A percentile compares a stretch with the other conserved stretches of the same genome.
phyloP scores from a whole-genome alignment of 768 basidiomycete genomes.

The Podaxis carcinomalis region DNA sequence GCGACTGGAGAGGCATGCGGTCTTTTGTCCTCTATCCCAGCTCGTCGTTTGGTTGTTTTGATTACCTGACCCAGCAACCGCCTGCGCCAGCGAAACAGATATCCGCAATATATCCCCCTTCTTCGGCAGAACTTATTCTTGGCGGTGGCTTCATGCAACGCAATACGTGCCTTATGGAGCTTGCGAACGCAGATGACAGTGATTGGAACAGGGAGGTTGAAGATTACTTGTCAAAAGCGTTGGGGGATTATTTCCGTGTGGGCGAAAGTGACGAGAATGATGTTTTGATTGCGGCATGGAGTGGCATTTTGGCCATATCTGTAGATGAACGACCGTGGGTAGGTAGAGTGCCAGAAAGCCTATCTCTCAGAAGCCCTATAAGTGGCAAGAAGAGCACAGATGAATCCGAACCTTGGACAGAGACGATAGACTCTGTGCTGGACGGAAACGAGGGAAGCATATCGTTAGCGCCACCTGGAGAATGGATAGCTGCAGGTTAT shows the following conservation, averaged over 20 bases:
- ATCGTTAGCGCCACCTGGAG: constrained; percentile 39
- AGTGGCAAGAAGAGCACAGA: neutral
- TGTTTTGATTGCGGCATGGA: constrained; percentile 53
- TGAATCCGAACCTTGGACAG: constrained; percentile 4
- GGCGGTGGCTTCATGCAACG: constrained; percentile 51
- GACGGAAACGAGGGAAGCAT: neutral
- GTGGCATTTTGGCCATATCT: constrained; percentile 60
- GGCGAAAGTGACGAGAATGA: constrained; percentile 18
- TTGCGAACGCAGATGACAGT: constrained; percentile 36
- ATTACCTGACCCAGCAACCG: constrained; percentile 66
- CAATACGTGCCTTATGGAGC: constrained; percentile 26
- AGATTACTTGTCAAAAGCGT: constrained; percentile 30
- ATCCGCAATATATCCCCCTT: constrained; percentile 1
- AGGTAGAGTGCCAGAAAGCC: constrained; percentile 48
- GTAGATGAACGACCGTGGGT: constrained; percentile 67
- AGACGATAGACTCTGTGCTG: neutral
- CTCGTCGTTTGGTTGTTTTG: constrained; percentile 37
- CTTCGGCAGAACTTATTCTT: constrained; percentile 54
- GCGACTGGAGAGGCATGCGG: constrained; percentile 36
- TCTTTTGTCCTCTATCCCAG: constrained; percentile 58
- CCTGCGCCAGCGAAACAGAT: constrained; percentile 9
- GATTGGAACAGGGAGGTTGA: constrained; percentile 23
- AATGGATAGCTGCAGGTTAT: constrained; percentile 72
- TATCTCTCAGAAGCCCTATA: constrained; percentile 37
- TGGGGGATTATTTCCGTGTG: constrained; percentile 49